phyloP scores from a whole-genome alignment of 257 asterid genomes.

The Solanum clarkiae region DNA sequence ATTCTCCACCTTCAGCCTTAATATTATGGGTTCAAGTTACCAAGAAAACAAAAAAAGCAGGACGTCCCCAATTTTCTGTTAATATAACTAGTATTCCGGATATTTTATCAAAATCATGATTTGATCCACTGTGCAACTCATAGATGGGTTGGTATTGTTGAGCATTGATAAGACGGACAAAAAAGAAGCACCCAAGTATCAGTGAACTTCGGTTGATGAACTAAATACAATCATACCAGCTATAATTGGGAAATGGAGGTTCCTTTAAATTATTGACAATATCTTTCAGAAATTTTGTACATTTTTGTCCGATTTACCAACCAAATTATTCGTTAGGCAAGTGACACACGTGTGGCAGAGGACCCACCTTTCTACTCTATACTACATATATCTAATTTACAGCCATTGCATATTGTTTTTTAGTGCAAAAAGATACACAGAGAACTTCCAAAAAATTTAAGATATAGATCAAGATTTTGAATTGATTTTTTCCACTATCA shows the following conservation, averaged over 20 bases:
- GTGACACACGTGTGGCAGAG: constrained; percentile 17
- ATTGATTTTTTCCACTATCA: neutral
- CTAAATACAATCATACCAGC: neutral
- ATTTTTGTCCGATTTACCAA: neutral
- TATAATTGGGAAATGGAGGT: neutral
- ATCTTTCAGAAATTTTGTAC: neutral
- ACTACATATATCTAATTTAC: neutral
- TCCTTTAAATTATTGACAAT: neutral
- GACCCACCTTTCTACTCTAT: constrained; percentile 26
- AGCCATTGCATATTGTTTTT: neutral
- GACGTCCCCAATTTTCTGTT: neutral
- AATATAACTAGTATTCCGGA: neutral
- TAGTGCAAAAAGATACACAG: neutral
- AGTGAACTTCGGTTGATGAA: neutral
- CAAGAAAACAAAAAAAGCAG: neutral
- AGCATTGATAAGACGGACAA: neutral
- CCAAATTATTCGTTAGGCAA: neutral
- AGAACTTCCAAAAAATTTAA: neutral
- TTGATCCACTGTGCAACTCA: neutral
- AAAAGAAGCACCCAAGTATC: neutral
- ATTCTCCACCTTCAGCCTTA: neutral
- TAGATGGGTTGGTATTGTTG: neutral
- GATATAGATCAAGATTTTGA: neutral
- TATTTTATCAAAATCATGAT: neutral
- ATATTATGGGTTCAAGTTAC: neutral